Base-by-base conservation (phyloP, 1,139 yeast species). In the Yamadazyma pseudoaaseri region DNA sequence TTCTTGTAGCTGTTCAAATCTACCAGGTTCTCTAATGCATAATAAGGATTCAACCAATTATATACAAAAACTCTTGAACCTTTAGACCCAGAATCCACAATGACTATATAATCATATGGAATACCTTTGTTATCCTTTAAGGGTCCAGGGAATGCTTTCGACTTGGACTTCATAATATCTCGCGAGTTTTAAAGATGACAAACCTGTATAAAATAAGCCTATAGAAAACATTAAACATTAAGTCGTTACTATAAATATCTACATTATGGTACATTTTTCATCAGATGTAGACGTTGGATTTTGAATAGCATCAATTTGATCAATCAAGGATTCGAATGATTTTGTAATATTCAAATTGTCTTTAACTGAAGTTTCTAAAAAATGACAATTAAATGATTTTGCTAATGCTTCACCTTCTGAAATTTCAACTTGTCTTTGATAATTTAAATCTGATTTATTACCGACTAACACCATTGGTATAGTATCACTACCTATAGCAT, bases 381-480 rank as follows among this genome's bases (percentile, higher is more conserved):
- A 86, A 13, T 80, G 77, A 42, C 87, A 77, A 37, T 68, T 65
- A 43, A 84, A 79, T 43, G 72, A 71, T 32, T 68, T 64, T 3
- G 94, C 90, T 33, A 86, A 61, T 29, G 67, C 69, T 47, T 66
- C 62, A 9, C 94, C 95, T 45, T 86, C 95, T 12, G 65, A 65
- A 20, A 59, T 57, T 16, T 78, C 65, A 14, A 87, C 94, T 50
- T 82, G 87, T 39, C 86, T 62, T 47, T 77, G 83, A 43, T 62
- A 65, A 36, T 72, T 65, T 44, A 86, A 65, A 54, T 89, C 97
- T 35, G 79, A 66, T 64, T 89, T 89, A 62, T 87, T 89, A 2
- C 96, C 97, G 12, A 89, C 84, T 21, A 89, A 66, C 7, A 87
- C 80, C 68, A 89, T 76, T 5, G 96, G 96, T 13, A 85, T 73